Conservation (phyloP, 1,139 yeast genomes). For the Meyerozyma carpophila region DNA sequence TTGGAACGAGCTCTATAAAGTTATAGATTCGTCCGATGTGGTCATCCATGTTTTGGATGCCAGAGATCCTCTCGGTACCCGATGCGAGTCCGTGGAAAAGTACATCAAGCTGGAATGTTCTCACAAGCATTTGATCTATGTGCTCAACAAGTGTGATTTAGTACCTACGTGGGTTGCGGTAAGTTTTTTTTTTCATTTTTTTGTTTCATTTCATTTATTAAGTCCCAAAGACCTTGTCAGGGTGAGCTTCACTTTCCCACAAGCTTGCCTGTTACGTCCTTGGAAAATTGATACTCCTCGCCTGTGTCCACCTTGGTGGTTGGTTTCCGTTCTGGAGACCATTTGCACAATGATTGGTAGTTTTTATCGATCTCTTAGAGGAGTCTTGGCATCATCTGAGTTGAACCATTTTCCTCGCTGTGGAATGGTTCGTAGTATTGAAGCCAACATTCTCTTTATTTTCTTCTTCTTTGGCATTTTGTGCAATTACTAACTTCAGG, state of each 20-base stretch:
- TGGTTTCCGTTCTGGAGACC: conserved; percentile 44
- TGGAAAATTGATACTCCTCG: conserved; percentile 76
- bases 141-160: conserved; percentile 93
- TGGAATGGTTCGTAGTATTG: conserved; percentile 66
- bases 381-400: conserved; percentile 53
- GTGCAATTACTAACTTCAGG: conserved; percentile 49
- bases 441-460: conserved; percentile 46
- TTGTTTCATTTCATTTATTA: conserved; percentile 6
- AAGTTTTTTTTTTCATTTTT: conserved; percentile 40
- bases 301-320: conserved; percentile 24
- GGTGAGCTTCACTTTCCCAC: conserved; percentile 42
- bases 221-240: conserved; percentile 66
- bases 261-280: conserved; percentile 90
- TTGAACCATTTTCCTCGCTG: conserved; percentile 43
- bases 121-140: conserved; percentile 92
- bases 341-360: conserved; percentile 37
- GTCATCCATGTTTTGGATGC: conserved; percentile 96
- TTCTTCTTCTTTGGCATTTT: background rate
- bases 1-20: conserved; percentile 96
- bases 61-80: conserved; percentile 93
- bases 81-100: conserved; percentile 90
- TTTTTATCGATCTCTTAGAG: conserved; percentile 38
- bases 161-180: conserved; percentile 99
- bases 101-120: conserved; percentile 92
- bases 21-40: conserved; percentile 95